These are phyloP conservation scores for Candida vartiovaarae DNA, from an alignment of 805 yeast species.

Conservation along the genomic window DNA sequence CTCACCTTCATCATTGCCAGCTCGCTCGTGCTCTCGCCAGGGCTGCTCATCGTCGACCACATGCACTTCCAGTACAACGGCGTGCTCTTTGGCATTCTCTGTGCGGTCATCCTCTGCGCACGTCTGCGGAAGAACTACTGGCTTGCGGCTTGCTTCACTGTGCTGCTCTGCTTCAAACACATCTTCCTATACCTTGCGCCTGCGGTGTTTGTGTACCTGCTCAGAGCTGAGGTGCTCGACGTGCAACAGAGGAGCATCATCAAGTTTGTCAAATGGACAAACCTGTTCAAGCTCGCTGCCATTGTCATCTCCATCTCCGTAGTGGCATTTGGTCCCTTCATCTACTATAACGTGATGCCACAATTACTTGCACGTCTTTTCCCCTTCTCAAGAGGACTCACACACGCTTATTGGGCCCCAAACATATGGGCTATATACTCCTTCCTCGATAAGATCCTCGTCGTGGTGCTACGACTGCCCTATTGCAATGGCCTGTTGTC, in stretches of 20 bases:
- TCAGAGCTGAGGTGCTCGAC: constrained; percentile 64
- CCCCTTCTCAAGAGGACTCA: constrained; percentile 91
- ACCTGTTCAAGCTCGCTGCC: constrained; percentile 53
- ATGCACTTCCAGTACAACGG: constrained; percentile 97
- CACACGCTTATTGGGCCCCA: constrained; percentile 99
- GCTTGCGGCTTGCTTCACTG: constrained; percentile 66
- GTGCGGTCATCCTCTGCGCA: constrained; percentile 69
- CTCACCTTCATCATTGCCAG: constrained; percentile 68
- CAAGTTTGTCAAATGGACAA: constrained; percentile 43
- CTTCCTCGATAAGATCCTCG: constrained; percentile 63
- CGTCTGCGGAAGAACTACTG: constrained; percentile 45
- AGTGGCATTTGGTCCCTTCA: constrained; percentile 75
- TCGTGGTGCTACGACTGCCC: constrained; percentile 32
- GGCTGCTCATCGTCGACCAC: constrained; percentile 84
- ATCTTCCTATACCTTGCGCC: constrained; percentile 92
- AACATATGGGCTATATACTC: constrained; percentile 95
- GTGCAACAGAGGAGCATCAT: constrained; percentile 25
- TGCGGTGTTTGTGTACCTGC: constrained; percentile 74
- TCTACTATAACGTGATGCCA: constrained; percentile 47
- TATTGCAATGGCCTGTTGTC: constrained; percentile 36
- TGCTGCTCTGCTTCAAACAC: constrained; percentile 86
- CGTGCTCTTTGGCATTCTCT: constrained; percentile 77
- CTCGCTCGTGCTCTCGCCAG: constrained; percentile 82
- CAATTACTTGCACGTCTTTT: constrained; percentile 66
- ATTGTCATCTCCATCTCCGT: constrained; percentile 56